Evolutionary conservation across 805 yeast species (phyloP).

Genomic region (Yamadazyma phyllophila): DNA sequence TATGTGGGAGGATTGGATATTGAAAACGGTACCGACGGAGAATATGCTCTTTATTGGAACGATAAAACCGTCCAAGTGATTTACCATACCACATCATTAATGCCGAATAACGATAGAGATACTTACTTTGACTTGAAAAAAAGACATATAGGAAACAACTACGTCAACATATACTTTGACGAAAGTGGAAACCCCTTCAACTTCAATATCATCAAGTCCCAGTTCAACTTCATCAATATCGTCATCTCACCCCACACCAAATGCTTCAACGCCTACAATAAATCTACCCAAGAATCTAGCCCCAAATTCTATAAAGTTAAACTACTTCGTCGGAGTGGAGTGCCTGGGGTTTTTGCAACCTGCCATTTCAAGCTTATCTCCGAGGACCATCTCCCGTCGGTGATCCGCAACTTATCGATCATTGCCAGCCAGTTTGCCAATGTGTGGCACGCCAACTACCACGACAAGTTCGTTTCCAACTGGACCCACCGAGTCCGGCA

Average conservation of each 20-base stretch:
- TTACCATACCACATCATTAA: constrained; percentile 78
- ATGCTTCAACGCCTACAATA: constrained; percentile 9
- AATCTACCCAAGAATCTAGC: neutral
- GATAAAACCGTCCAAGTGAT: constrained; percentile 69
- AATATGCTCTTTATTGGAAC: constrained; percentile 68
- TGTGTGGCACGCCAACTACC: constrained; percentile 59
- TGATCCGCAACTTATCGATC: constrained; percentile 64
- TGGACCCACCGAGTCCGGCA: constrained; percentile 71
- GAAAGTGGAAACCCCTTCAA: constrained; percentile 66
- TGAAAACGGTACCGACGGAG: constrained; percentile 68
- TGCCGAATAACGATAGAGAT: constrained; percentile 57
- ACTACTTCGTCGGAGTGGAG: constrained; percentile 60
- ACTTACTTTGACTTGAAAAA: constrained; percentile 55
- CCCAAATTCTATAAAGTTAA: constrained; percentile 58
- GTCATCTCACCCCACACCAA: constrained; percentile 65
- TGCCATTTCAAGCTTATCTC: constrained; percentile 71
- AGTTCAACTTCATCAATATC: constrained; percentile 79
- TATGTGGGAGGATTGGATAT: constrained; percentile 80
- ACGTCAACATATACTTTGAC: constrained; percentile 77
- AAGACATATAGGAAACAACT: constrained; percentile 83
- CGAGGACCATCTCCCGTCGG: constrained; percentile 55
- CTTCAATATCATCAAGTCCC: constrained; percentile 69
- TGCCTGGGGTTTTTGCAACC: constrained; percentile 75
- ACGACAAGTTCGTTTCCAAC: constrained; percentile 52
- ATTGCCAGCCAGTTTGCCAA: constrained; percentile 70